Percentiles rank a stretch among this genome's conserved stretches.
These are phyloP conservation scores for Xylariaceae sp. DNA, from an alignment of 2,329 filamentous ascomycete genomes.

Conservation along the genomic window DNA sequence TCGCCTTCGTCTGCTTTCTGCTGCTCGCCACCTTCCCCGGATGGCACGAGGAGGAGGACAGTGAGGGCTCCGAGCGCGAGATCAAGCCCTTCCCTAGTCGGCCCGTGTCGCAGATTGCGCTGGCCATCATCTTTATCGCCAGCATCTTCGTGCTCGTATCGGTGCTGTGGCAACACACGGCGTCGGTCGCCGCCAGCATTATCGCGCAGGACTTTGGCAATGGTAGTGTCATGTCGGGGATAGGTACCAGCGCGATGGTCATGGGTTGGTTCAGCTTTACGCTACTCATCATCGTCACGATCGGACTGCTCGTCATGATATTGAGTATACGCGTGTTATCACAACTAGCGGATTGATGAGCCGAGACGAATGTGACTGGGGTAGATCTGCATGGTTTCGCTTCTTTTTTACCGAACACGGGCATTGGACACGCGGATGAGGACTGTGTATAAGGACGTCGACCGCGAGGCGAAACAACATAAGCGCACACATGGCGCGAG, in stretches of 20 bases:
- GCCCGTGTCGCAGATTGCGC: conserved; percentile 84
- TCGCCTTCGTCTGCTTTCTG: conserved; percentile 93
- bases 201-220: conserved; percentile 56
- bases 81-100: conserved; percentile 92
- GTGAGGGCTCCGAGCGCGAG: conserved; percentile 76
- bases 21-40: conserved; percentile 94
- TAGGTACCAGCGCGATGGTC: conserved; percentile 79
- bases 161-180: conserved; percentile 87
- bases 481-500: conserved; percentile 8
- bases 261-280: conserved; percentile 97
- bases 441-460: conserved; percentile 16
- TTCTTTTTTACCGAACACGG: not conserved
- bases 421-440: not conserved
- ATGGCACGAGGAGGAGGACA: conserved; percentile 90
- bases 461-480: conserved; percentile 2
- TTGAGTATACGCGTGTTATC: conserved; percentile 81
- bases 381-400: not conserved
- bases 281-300: conserved; percentile 89
- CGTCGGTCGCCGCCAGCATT: conserved; percentile 89
- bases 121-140: conserved; percentile 84
- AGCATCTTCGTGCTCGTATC: conserved; percentile 71
- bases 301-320: conserved; percentile 94
- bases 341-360: conserved; percentile 43
- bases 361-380: not conserved
- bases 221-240: conserved; percentile 30